Evolutionary conservation across 345 rosid genomes (phyloP).

Genomic region (Populus alba): DNA sequence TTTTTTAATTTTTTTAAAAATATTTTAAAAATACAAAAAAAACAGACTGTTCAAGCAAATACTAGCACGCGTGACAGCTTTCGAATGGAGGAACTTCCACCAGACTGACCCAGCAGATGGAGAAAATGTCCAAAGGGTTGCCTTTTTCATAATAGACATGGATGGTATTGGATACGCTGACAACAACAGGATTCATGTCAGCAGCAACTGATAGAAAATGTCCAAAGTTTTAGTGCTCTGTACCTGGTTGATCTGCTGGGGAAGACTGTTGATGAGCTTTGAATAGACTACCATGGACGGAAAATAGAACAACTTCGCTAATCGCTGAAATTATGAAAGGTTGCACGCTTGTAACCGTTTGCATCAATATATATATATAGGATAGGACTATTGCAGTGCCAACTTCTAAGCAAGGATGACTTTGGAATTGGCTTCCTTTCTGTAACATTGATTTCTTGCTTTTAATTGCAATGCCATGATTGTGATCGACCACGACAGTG

Average conservation of each 20-base stretch:
- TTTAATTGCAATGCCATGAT: no score
- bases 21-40: no score
- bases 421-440: background rate
- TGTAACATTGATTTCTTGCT: background rate
- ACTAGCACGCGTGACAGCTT: slow-evolving; percentile 10
- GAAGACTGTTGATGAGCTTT: slow-evolving; percentile 59
- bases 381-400: background rate
- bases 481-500: background rate
- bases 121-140: slow-evolving; percentile 17
- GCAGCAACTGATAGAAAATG: slow-evolving; percentile 16
- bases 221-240: slow-evolving; percentile 36
- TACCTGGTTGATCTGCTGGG: slow-evolving; percentile 56
- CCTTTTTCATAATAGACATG: slow-evolving; percentile 22
- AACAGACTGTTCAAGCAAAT: slow-evolving; percentile 21
- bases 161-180: slow-evolving; percentile 26
- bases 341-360: background rate
- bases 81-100: slow-evolving; percentile 30
- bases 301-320: background rate
- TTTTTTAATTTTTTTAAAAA: no score
- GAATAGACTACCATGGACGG: slow-evolving; percentile 62
- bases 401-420: background rate
- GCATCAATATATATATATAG: background rate
- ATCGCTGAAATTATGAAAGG: background rate
- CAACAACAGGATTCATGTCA: slow-evolving; percentile 18
- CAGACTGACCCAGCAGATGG: background rate